Evolutionary conservation across 805 yeast genomes (phyloP).

Genomic region (Starmerella kuoi): DNA sequence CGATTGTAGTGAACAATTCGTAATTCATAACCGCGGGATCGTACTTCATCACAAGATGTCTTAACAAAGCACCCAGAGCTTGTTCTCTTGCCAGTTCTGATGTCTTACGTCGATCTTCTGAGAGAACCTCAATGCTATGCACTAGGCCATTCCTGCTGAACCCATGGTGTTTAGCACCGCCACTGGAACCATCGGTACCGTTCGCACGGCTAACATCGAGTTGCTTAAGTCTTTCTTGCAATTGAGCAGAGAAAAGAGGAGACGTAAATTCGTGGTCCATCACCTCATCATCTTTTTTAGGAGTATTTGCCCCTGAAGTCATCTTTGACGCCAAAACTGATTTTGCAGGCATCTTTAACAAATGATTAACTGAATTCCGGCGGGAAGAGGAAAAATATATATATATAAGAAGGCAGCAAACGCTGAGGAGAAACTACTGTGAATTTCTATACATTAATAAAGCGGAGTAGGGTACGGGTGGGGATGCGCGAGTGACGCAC

Average conservation of each 20-base stretch:
- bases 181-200: constrained; percentile 1
- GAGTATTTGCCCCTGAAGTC: constrained; percentile 14
- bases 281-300: constrained; percentile 7
- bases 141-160: constrained; percentile 15
- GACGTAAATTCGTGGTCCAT: constrained; percentile 14
- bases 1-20: constrained; percentile 18
- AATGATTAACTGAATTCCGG: not conserved
- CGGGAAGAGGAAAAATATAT: too few relatives aligned
- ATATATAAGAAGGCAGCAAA: too few relatives aligned
- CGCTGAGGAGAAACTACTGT: too few relatives aligned
- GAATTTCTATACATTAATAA: too few relatives aligned
- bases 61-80: constrained; percentile 25
- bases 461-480: too few relatives aligned
- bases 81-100: constrained; percentile 27
- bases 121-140: constrained; percentile 24
- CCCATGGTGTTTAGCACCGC: constrained; percentile 1
- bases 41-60: constrained; percentile 25
- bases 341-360: constrained; percentile 1
- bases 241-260: constrained; percentile 19
- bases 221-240: constrained; percentile 20
- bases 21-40: constrained; percentile 25
- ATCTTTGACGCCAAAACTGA: constrained; percentile 14
- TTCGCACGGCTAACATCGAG: constrained; percentile 8
- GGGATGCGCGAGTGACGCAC: too few relatives aligned
- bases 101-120: constrained; percentile 25